phyloP scores from a whole-genome alignment of 1,284 basidiomycete genomes.

The Cryptococcus sp. region DNA sequence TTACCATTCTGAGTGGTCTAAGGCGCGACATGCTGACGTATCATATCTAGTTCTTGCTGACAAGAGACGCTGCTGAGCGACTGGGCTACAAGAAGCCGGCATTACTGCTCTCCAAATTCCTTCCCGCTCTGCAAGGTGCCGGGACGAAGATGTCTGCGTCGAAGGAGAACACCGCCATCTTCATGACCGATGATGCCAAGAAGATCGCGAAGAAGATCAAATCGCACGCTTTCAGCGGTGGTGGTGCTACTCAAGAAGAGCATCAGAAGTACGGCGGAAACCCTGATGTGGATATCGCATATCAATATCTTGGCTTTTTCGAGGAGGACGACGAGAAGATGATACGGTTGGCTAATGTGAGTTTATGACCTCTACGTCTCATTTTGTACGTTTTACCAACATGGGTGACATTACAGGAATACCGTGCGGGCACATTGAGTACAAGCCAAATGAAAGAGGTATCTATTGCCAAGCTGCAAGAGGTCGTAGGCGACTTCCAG shows the following conservation, averaged over 20 bases:
- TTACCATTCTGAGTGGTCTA: neutral
- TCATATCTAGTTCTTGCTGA: conserved; percentile 78
- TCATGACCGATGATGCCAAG: conserved; percentile 88
- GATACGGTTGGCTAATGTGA: conserved; percentile 70
- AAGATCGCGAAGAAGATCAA: conserved; percentile 99
- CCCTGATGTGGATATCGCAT: conserved; percentile 93
- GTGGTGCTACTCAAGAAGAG: conserved; percentile 87
- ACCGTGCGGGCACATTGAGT: conserved; percentile 81
- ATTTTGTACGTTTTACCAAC: conserved; percentile 1
- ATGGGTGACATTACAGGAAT: conserved; percentile 63
- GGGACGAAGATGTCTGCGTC: conserved; percentile 99
- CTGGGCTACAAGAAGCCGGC: conserved; percentile 95
- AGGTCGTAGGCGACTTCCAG: conserved; percentile 86
- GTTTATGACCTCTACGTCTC: conserved; percentile 34
- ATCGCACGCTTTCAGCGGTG: conserved; percentile 86
- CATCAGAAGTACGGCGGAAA: conserved; percentile 86
- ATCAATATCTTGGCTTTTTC: conserved; percentile 97
- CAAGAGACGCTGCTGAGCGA: conserved; percentile 88
- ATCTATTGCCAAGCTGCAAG: conserved; percentile 82
- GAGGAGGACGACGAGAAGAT: conserved; percentile 91
- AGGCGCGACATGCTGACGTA: neutral
- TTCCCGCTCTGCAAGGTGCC: conserved; percentile 95
- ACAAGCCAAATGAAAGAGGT: conserved; percentile 91
- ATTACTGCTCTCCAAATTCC: conserved; percentile 94
- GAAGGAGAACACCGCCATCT: conserved; percentile 86